Base-by-base conservation (phyloP, 108 stramenopile genomes). In the Hondaea fermentalgiana region DNA sequence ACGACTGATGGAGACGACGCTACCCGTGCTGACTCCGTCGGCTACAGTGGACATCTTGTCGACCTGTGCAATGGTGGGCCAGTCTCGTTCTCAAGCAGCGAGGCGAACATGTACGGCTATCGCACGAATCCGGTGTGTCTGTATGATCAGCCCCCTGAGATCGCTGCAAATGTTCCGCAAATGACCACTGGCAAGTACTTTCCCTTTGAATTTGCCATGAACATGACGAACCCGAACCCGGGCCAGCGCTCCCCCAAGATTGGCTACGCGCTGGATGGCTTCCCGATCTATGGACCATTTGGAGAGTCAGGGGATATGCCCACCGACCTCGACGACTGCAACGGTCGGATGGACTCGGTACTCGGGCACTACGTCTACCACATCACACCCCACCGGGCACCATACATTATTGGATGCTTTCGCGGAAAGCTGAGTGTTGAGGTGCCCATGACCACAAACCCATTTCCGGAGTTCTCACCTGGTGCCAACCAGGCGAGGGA, bases 211-310 rank as follows among this genome's bases (percentile, higher is more conserved):
- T 83, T 83, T 23, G 12, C 45, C 8, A 45, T 45, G 17, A 53
- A 23, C 25, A 47, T 83, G 49, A 83, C 76, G 28, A 83, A 83
- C 28, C 76, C 76, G 28, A 83, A 10, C 49, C 76, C 76, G 12
- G 76, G 76, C 45, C 49, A 83, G 28, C 45, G 76, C 14, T 83
- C 76, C 1, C 76, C 76, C 23, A 83, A 83, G 76, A 21, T 83
- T 53, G 76, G 76, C 17, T 83, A 83, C 23, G 76, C 76, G n/a
- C 51, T 83, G 10, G 76, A 83, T 23, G 76, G 76, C n/a, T 83
- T 83, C 49, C 49, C 76, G 28, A 83, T 83, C 17, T 83, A 28
- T 53, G 76, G 76, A 12, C 76, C 76, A 6, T 83, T 83, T 2
- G 76, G 16, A 6, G 76, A 83, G 28, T 19, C n/a, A 2, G 76